Base-by-base conservation (phyloP, 129 eudicot species). In the Silybum marianum region DNA sequence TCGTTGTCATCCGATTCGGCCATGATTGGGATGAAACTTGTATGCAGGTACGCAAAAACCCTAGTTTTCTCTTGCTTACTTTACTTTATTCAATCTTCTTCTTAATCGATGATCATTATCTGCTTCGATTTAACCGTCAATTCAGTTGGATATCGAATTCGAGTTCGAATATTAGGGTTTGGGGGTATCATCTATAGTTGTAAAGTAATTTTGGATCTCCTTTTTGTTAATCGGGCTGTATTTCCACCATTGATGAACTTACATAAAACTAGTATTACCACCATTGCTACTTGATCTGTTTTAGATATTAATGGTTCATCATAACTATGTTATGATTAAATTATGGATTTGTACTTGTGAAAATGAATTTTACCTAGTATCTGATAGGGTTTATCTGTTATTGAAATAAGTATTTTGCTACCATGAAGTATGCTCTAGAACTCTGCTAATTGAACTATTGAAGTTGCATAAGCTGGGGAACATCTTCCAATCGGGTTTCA, bases 1-100 rank as follows among this genome's bases (percentile, higher is more conserved):
- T 72, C 60, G 76, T 72, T 24, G 76, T 72, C 76, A 72, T 72
- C 60, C 76, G 76, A 39, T 72, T 72, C 11, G 73, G 73, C 73
- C 73, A 69, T 16, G 73, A 69, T 30, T 69, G 73, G 73, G 73
- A 69, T 22, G 73, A 69, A 69, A 69, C 73, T 69, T 69, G 73
- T 30, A 69, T 69, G 73, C 73, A 69, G 73, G 73, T 69, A 10
- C 13, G 14, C 18, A 24, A 11, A 21, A 69, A 69, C 73, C 73
- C 73, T 69, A 69, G 19, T 3, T 69, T 30, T 1, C 62, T 51
- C 21, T 51, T 51, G 12, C 13, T 42, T 4, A 18, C 19, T 54
- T 54, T 1, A 18, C 1, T 18, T 54, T 3, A 6, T 54, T 54
- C 65, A 16, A 54, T 54, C 8, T 54, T 16, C 22, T 54, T 18